phyloP scores from a whole-genome alignment of 176 grass and related monocot genomes.

The Otatea glauca region DNA sequence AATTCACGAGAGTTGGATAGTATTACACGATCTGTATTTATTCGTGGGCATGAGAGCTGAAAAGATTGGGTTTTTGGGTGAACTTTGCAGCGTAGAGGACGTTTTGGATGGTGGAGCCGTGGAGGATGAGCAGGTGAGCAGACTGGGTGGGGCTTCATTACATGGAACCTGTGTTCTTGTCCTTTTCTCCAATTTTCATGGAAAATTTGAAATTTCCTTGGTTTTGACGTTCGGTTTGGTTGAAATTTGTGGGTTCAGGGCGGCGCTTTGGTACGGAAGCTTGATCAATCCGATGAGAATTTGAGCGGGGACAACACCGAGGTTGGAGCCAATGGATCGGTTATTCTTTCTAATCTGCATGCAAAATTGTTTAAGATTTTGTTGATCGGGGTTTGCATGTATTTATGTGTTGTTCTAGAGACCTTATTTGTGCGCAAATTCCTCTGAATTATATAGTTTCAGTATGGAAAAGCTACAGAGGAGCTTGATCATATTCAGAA shows the following conservation, averaged over 20 bases:
- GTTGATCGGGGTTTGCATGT: neutral
- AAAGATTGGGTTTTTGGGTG: neutral
- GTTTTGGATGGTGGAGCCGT: conserved; percentile 18
- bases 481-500: conserved; percentile 15
- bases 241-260: conserved; percentile 10
- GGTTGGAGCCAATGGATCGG: conserved; percentile 25
- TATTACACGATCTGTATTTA: neutral
- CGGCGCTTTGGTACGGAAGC: neutral
- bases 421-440: neutral
- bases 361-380: neutral
- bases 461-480: neutral
- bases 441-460: conserved; percentile 1
- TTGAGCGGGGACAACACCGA: neutral
- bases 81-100: conserved; percentile 30
- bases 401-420: neutral
- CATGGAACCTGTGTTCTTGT: neutral
- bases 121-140: conserved; percentile 47
- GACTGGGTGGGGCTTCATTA: neutral
- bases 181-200: neutral
- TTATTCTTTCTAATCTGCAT: conserved; percentile 10
- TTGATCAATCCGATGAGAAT: conserved; percentile 5
- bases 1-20: neutral
- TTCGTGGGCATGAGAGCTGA: neutral
- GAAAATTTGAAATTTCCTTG: neutral
- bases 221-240: neutral